A percentile compares a stretch with the other conserved stretches of the same genome.
Conservation (phyloP, 805 yeast genomes). For the Torulaspora indica region DNA sequence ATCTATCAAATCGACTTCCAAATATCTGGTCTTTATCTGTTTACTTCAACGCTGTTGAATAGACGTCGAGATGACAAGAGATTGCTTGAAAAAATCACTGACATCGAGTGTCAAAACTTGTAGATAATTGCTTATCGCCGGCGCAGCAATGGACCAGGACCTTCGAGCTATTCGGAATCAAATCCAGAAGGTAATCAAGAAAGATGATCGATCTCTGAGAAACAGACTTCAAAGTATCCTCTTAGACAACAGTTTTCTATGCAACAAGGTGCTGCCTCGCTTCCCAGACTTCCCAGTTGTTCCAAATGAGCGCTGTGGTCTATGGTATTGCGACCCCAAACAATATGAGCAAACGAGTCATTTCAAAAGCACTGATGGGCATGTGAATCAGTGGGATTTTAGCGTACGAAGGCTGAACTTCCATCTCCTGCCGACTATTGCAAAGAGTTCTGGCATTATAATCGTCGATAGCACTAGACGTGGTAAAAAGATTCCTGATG, state of each 20-base stretch:
- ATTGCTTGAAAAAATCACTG: neutral
- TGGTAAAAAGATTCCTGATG: constrained; percentile 83
- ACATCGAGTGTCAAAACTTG: neutral
- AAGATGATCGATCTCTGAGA: constrained; percentile 47
- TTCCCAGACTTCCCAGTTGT: constrained; percentile 47
- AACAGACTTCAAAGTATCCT: constrained; percentile 71
- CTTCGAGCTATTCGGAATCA: constrained; percentile 13
- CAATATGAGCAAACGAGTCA: constrained; percentile 48
- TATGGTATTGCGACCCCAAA: constrained; percentile 67
- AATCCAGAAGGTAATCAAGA: constrained; percentile 43
- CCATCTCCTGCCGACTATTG: constrained; percentile 55
- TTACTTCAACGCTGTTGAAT: neutral
- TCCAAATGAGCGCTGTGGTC: constrained; percentile 83
- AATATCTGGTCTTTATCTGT: too few relatives aligned
- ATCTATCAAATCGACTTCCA: too few relatives aligned
- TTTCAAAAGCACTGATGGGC: constrained; percentile 92
- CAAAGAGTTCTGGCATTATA: constrained; percentile 43
- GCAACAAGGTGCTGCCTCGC: constrained; percentile 23
- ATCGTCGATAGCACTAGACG: constrained; percentile 81
- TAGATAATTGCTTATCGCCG: neutral
- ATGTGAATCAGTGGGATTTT: constrained; percentile 74
- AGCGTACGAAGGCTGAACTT: constrained; percentile 68
- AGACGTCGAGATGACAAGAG: neutral
- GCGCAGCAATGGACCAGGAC: constrained; percentile 9
- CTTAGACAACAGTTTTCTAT: constrained; percentile 53